Conservation (phyloP, 2,329 filamentous ascomycete species). For the Talaromyces sp. region DNA sequence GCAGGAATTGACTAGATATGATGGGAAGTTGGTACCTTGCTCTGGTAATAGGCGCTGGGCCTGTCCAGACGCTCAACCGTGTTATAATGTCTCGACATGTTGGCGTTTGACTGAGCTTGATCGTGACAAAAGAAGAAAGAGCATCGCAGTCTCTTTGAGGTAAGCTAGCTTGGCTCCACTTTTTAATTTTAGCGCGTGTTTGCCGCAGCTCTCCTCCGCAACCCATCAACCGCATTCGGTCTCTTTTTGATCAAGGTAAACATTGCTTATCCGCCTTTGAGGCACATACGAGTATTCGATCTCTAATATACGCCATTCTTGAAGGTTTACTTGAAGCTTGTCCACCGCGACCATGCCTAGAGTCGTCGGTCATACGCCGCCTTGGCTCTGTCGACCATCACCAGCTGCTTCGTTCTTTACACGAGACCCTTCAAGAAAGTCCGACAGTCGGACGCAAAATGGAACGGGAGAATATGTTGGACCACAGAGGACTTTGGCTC, state of each 20-base stretch:
- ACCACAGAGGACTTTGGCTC: constrained; percentile 65
- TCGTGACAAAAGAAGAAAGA: not conserved
- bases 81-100: constrained; percentile 32
- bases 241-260: not conserved
- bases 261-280: not conserved
- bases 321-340: not conserved
- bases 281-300: not conserved
- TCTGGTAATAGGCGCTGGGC: constrained; percentile 89
- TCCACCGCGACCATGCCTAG: constrained; percentile 66
- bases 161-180: constrained; percentile 12
- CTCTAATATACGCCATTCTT: not conserved
- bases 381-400: constrained; percentile 77
- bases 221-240: not conserved
- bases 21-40: constrained; percentile 58
- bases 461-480: constrained; percentile 31
- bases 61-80: constrained; percentile 91
- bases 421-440: constrained; percentile 46
- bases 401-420: constrained; percentile 76
- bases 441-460: constrained; percentile 27
- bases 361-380: constrained; percentile 78
- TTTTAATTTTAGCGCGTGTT: constrained; percentile 15
- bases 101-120: not conserved
- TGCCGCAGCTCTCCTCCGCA: constrained; percentile 8
- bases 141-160: not conserved
- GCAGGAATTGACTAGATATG: not conserved